Base-by-base conservation (phyloP, 164 flowering plant species). In the Dillenia suffruticosa region DNA sequence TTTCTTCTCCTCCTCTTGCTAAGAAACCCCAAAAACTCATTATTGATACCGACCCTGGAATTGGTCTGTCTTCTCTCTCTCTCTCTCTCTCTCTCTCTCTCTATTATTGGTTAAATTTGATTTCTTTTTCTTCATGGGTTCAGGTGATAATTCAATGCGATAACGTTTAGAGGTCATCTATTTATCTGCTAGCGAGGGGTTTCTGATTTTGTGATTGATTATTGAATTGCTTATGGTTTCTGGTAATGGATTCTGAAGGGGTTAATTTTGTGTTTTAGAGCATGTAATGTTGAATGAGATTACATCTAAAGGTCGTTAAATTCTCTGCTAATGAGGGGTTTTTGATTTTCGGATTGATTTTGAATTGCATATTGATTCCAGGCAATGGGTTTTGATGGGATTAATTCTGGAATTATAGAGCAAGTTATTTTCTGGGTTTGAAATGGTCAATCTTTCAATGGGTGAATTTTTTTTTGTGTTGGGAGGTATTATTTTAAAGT, bases 1-100 rank as follows among this genome's bases (percentile, higher is more conserved):
- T 32, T 32, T 32, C 40, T 32, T 32, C 40, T 32, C 40, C 40
- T 32, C 40, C 40, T 32, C 7, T 5, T 32, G 40, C 40, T 32
- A 32, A 32, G 6, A 49, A 32, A 44, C 74, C 56, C 9, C 71
- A 77, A 13, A 91, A 87, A 81, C 56, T 91, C 77, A 88, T 91
- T 65, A 91, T 91, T 61, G 97, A 91, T 52, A 89, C 97, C 17
- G 97, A 91, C 72, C 97, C 97, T 51, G 97, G 97, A 55, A 90
- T 90, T 66, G 95, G 97, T 90, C 49, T 46, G 68, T 51, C 22
- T 45, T 24, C 56, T 59, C 24, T 54, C 58, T 17, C 56, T 48
- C 40, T 61, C 64, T 32, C 47, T 51, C 26, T n/a, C 44, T 72
- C 1, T 44, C 44, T 26, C 40, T 32, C 6, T 32, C 5, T 32